A percentile compares a stretch with the other conserved stretches of the same genome.
These are phyloP conservation scores for Rhododendron molle DNA, from an alignment of 148 eudicot species.

Conservation along the genomic window DNA sequence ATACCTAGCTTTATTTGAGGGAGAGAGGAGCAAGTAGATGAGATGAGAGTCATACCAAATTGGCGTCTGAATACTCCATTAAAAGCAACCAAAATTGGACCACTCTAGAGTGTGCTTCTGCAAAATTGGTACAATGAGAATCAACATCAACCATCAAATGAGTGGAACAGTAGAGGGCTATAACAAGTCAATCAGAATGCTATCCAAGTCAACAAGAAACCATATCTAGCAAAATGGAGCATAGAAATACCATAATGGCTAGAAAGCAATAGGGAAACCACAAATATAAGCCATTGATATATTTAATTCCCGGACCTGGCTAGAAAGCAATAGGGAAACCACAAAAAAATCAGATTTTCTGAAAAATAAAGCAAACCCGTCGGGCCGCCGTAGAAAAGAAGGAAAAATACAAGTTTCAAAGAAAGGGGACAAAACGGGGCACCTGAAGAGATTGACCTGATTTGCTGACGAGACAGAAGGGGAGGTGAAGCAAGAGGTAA, in stretches of 20 bases:
- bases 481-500: background rate
- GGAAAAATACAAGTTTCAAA: background rate
- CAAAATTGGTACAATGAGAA: background rate
- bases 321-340: background rate
- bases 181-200: background rate
- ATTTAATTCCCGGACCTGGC: background rate
- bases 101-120: constrained; percentile 2
- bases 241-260: background rate
- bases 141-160: constrained; percentile 1
- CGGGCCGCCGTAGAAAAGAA: background rate
- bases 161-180: background rate
- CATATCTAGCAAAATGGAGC: background rate
- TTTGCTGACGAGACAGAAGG: background rate
- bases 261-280: background rate
- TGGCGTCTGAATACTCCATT: background rate
- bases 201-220: background rate
- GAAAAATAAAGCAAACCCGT: background rate
- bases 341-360: background rate
- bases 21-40: background rate
- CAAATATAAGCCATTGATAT: background rate
- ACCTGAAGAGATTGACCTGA: background rate
- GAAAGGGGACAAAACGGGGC: background rate
- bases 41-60: background rate
- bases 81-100: background rate
- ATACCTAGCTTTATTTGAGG: background rate